These are phyloP conservation scores for Ustilago sp. DNA, from an alignment of 1,284 basidiomycete genomes.

Conservation along the genomic window DNA sequence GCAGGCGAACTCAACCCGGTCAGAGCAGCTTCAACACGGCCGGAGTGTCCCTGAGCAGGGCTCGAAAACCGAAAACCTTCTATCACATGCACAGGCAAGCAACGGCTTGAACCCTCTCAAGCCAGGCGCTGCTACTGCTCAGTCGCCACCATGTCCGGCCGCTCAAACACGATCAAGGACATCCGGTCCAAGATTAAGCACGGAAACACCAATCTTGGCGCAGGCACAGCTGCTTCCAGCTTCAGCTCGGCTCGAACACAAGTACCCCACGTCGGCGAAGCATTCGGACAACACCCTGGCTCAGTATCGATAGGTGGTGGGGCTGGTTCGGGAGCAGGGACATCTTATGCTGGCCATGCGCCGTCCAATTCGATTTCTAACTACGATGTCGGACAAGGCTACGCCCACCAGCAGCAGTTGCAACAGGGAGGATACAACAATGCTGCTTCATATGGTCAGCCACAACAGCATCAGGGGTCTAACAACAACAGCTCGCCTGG, in stretches of 20 bases:
- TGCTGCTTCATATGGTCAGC: slow-evolving; percentile 6
- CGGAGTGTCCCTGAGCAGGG: neutral
- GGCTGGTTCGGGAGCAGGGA: slow-evolving; percentile 31
- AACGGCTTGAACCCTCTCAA: neutral
- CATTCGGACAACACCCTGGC: slow-evolving; percentile 46
- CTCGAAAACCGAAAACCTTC: neutral
- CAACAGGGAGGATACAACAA: slow-evolving; percentile 11
- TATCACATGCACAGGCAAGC: neutral
- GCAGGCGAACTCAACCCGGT: no score
- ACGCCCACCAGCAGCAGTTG: slow-evolving; percentile 15
- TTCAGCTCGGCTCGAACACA: slow-evolving; percentile 34
- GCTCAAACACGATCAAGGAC: slow-evolving; percentile 53
- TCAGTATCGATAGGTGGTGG: slow-evolving; percentile 21
- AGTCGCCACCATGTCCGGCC: slow-evolving; percentile 32
- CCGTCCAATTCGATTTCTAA: slow-evolving; percentile 55
- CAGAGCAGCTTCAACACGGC: neutral
- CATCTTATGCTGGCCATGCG: slow-evolving; percentile 47
- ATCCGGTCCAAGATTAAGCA: slow-evolving; percentile 67
- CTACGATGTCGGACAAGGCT: slow-evolving; percentile 33
- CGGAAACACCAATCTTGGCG: slow-evolving; percentile 61
- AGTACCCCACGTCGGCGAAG: slow-evolving; percentile 37
- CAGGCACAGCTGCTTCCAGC: slow-evolving; percentile 53
- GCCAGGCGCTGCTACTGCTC: neutral
- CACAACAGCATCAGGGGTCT: slow-evolving; percentile 19
- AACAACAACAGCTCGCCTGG: slow-evolving; percentile 42